Percentiles rank a stretch among this genome's conserved stretches.
phyloP scores from a whole-genome alignment of 2,329 filamentous ascomycete genomes.

The Trichoderma asperellum region DNA sequence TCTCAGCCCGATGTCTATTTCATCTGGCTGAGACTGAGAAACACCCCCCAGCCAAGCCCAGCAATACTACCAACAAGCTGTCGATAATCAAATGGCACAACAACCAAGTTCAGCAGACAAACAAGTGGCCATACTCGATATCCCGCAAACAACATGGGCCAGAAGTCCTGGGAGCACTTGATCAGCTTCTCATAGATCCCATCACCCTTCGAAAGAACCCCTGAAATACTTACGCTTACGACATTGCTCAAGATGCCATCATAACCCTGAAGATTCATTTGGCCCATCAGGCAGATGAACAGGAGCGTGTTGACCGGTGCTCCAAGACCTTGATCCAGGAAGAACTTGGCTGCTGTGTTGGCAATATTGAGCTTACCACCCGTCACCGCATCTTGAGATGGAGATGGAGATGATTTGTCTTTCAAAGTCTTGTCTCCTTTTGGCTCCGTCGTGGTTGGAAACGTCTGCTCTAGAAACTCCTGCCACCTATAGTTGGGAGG shows the following conservation, averaged over 20 bases:
- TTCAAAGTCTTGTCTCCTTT: not conserved
- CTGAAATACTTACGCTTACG: not conserved
- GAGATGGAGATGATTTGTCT: not conserved
- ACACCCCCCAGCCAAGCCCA: slow-evolving; percentile 24
- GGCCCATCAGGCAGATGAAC: slow-evolving; percentile 27
- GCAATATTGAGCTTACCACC: slow-evolving; percentile 22
- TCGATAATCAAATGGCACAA: slow-evolving; percentile 24
- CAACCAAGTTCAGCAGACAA: slow-evolving; percentile 18
- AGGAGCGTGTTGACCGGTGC: slow-evolving; percentile 23
- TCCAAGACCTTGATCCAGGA: slow-evolving; percentile 21
- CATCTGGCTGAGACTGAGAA: slow-evolving; percentile 26
- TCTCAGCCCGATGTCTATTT: not conserved
- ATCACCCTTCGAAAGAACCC: not conserved
- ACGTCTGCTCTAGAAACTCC: slow-evolving; percentile 22
- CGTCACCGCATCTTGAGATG: not conserved
- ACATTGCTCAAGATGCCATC: slow-evolving; percentile 2
- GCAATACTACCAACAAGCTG: slow-evolving; percentile 24
- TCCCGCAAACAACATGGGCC: slow-evolving; percentile 26
- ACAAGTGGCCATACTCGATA: slow-evolving; percentile 24
- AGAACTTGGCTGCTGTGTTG: slow-evolving; percentile 26
- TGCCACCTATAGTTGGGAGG: slow-evolving; percentile 28
- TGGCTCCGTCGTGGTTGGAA: slow-evolving; percentile 19
- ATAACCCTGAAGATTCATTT: slow-evolving; percentile 21
- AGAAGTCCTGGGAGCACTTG: not conserved
- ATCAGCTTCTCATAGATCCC: not conserved